Conservation (phyloP, 164 flowering plant species). For the Vitis rupestris region DNA sequence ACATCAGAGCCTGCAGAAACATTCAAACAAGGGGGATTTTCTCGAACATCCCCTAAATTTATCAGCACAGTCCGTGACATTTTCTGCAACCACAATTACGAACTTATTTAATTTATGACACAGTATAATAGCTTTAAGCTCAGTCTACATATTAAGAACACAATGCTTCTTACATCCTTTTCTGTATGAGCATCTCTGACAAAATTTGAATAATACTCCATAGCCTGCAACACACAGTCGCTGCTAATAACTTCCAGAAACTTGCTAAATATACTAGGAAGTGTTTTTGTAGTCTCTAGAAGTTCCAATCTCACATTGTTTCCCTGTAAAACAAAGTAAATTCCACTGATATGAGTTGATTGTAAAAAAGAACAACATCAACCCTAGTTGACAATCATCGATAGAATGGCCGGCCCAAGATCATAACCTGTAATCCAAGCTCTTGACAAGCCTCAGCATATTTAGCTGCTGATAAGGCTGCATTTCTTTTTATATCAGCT, state of each 20-base stretch:
- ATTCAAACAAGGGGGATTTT: conserved; percentile 70
- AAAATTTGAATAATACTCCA: conserved; percentile 79
- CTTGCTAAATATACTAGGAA: conserved; percentile 65
- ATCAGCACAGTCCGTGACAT: conserved; percentile 39
- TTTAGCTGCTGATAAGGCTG: conserved; percentile 81
- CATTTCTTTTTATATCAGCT: conserved; percentile 83
- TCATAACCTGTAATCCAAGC: conserved; percentile 88
- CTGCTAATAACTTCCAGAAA: conserved; percentile 68
- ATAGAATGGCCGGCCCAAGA: conserved; percentile 5
- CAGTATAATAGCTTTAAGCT: not conserved
- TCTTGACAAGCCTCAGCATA: conserved; percentile 93
- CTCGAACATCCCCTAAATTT: conserved; percentile 56
- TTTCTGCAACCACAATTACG: conserved; percentile 50
- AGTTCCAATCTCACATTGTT: conserved; percentile 80
- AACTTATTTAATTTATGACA: conserved; percentile 1
- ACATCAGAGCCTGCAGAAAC: conserved; percentile 57
- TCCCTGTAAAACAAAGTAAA: conserved; percentile 53
- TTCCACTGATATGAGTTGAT: not conserved
- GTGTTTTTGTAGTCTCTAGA: conserved; percentile 79
- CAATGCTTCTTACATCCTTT: conserved; percentile 54
- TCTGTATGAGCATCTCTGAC: conserved; percentile 85
- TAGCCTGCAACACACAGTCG: conserved; percentile 64
- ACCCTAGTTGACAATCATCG: conserved; percentile 3
- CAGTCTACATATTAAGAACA: not conserved
- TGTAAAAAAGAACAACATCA: not conserved